These are phyloP conservation scores for Vitis hybrid DNA, from an alignment of 177 flowering plant species.

Conservation along the genomic window DNA sequence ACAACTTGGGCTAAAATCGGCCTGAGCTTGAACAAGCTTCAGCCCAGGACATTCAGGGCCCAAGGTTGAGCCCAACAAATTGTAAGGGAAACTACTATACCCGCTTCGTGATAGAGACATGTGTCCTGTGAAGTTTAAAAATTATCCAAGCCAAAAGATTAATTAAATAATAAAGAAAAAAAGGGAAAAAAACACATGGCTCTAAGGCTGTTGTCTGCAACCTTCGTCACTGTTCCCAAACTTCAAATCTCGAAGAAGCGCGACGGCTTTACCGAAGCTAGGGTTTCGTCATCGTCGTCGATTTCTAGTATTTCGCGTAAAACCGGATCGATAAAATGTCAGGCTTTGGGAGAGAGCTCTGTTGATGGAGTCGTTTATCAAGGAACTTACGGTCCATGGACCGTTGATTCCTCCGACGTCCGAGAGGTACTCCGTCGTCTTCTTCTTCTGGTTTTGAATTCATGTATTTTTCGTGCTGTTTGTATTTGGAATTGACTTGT, in stretches of 20 bases:
- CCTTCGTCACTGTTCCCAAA: not conserved
- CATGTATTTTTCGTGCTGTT: too few species aligned
- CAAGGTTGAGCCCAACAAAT: too few species aligned
- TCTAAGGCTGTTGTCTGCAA: not conserved
- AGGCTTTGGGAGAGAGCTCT: conserved; percentile 50
- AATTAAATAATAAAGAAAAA: too few species aligned
- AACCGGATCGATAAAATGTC: conserved; percentile 29
- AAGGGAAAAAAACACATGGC: not conserved
- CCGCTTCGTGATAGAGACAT: not conserved
- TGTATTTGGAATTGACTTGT: not conserved
- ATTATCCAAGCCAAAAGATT: not conserved
- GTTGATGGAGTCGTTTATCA: conserved; percentile 47
- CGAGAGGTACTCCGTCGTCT: conserved; percentile 52
- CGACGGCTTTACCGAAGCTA: not conserved
- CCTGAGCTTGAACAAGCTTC: too few species aligned
- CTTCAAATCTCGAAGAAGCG: not conserved
- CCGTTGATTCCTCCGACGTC: conserved; percentile 73
- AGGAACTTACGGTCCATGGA: conserved; percentile 90
- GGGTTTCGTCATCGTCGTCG: not conserved
- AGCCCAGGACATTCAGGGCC: too few species aligned
- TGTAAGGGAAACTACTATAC: too few species aligned
- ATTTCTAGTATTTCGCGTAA: not conserved
- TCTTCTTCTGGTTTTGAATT: not conserved
- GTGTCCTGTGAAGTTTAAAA: not conserved
- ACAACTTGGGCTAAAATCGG: too few species aligned